Evolutionary conservation across 768 basidiomycete species (phyloP).

Genomic region (Pholiota molesta): DNA sequence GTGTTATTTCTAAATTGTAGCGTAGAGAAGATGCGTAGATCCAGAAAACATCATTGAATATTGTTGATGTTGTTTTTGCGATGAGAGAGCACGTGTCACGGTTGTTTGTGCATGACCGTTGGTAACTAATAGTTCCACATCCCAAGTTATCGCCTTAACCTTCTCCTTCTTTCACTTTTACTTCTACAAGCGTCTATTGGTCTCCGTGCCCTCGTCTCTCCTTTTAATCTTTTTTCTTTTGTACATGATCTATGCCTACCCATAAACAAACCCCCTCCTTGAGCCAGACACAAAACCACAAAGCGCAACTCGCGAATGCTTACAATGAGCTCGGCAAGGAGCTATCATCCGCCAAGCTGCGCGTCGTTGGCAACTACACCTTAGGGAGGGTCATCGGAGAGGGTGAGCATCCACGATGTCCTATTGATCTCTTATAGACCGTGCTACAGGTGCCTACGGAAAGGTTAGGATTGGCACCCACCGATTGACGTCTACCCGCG

Average conservation of each 20-base stretch:
- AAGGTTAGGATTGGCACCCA: constrained; percentile 95
- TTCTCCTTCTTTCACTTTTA: constrained; percentile 9
- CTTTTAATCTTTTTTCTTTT: constrained; percentile 30
- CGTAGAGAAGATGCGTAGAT: too few relatives aligned
- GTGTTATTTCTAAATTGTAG: too few relatives aligned
- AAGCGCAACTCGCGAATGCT: constrained; percentile 89
- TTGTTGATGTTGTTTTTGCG: too few relatives aligned
- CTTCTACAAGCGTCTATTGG: constrained; percentile 20
- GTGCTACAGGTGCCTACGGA: constrained; percentile 81
- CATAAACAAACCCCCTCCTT: constrained; percentile 67
- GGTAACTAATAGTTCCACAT: background rate
- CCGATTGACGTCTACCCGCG: constrained; percentile 86
- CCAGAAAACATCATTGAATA: too few relatives aligned
- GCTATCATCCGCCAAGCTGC: constrained; percentile 86
- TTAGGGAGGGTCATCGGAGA: constrained; percentile 94
- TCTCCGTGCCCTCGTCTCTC: constrained; percentile 38
- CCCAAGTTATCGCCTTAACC: background rate
- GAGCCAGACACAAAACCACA: constrained; percentile 79
- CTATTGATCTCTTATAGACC: background rate
- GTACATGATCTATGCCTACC: constrained; percentile 51
- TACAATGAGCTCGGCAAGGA: constrained; percentile 98
- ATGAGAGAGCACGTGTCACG: too few relatives aligned
- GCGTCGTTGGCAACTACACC: constrained; percentile 94
- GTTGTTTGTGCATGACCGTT: background rate
- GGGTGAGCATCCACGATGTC: constrained; percentile 52